These are phyloP conservation scores for Nepenthes gracilis DNA, from an alignment of 148 eudicot species.

Conservation along the genomic window DNA sequence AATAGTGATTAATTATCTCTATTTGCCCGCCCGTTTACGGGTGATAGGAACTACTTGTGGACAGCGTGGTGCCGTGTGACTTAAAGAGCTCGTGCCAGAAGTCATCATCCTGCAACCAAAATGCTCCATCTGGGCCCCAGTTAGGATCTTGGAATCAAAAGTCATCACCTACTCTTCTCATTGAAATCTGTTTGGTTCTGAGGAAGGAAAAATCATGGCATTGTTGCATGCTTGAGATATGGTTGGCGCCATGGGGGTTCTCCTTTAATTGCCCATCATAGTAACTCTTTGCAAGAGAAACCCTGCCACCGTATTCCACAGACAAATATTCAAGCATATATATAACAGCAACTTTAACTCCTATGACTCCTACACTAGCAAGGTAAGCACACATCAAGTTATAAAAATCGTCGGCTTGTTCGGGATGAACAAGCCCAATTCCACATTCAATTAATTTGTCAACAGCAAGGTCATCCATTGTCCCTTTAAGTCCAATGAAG, in stretches of 20 bases:
- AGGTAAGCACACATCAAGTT: slow-evolving; percentile 60
- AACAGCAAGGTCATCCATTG: slow-evolving; percentile 52
- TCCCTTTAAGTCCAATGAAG: slow-evolving; percentile 43
- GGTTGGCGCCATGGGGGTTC: slow-evolving; percentile 49
- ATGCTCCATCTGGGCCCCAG: too few relatives aligned
- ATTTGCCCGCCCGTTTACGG: too few relatives aligned
- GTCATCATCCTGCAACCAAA: too few relatives aligned
- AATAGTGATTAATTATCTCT: too few relatives aligned
- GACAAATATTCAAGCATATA: slow-evolving; percentile 50
- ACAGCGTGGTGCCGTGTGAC: too few relatives aligned
- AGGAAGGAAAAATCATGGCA: slow-evolving; percentile 64
- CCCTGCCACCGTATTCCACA: slow-evolving; percentile 51
- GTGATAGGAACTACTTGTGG: too few relatives aligned
- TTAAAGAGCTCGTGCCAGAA: too few relatives aligned
- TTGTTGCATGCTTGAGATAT: slow-evolving; percentile 57
- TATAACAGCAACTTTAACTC: slow-evolving; percentile 63
- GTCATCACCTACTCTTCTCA: slow-evolving; percentile 52
- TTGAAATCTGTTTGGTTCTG: slow-evolving; percentile 47
- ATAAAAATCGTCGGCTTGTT: slow-evolving; percentile 44
- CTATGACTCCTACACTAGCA: slow-evolving; percentile 40
- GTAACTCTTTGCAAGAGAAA: slow-evolving; percentile 46
- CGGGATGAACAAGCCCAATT: slow-evolving; percentile 56
- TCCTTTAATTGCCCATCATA: slow-evolving; percentile 40
- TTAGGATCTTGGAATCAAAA: too few relatives aligned
- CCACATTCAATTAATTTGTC: slow-evolving; percentile 44